Conservation (phyloP, 2,329 filamentous ascomycete species). For the Grosmannia serpens region DNA sequence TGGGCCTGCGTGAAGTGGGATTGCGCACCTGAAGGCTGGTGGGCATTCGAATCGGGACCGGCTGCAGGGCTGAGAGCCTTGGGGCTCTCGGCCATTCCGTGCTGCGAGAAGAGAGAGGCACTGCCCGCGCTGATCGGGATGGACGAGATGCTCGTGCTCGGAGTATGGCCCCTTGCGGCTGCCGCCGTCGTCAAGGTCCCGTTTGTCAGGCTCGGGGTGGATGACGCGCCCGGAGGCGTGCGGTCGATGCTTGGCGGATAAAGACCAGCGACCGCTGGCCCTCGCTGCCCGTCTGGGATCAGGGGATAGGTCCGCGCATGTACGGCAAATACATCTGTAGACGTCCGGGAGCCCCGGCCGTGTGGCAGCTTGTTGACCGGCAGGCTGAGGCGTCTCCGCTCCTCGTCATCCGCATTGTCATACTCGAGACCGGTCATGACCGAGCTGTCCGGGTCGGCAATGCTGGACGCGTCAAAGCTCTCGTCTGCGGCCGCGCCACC, state of each 20-base stretch:
- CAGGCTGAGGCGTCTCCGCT: conserved; percentile 54
- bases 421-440: conserved; percentile 46
- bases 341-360: conserved; percentile 26
- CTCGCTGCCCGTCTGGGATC: conserved; percentile 15
- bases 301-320: conserved; percentile 75
- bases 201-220: conserved; percentile 37
- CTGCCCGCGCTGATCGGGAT: conserved; percentile 33
- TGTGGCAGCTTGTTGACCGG: conserved; percentile 64
- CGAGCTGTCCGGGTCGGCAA: conserved; percentile 32
- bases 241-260: conserved; percentile 52
- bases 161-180: conserved; percentile 24
- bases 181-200: conserved; percentile 19
- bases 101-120: conserved; percentile 54
- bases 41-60: background rate
- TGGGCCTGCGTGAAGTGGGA: conserved; percentile 19
- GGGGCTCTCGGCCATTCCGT: conserved; percentile 72
- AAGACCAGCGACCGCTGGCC: conserved; percentile 40
- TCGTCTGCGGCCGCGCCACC: conserved; percentile 1
- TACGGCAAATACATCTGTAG: conserved; percentile 39
- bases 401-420: conserved; percentile 47
- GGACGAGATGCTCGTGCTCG: conserved; percentile 38
- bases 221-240: conserved; percentile 39
- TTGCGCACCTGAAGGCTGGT: background rate
- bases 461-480: conserved; percentile 21
- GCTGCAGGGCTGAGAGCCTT: conserved; percentile 62